Percentiles rank a stretch among this genome's conserved stretches.
Conservation (phyloP, 352 stramenopile genomes). For the Pythium biforme region DNA sequence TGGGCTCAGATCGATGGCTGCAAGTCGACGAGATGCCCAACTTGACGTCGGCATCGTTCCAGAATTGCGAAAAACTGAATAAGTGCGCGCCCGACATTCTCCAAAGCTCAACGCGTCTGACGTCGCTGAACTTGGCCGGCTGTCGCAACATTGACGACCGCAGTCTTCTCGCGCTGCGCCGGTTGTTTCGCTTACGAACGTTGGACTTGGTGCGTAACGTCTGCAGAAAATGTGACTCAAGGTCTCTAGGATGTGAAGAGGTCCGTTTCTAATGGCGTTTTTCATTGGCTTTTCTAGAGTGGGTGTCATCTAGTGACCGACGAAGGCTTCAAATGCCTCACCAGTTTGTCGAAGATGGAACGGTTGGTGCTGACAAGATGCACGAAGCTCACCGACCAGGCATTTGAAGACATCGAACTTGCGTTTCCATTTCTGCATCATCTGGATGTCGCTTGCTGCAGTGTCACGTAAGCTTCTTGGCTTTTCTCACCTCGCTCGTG, state of each 20-base stretch:
- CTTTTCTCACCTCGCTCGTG: neutral
- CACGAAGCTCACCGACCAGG: conserved; percentile 45
- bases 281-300: conserved; percentile 27
- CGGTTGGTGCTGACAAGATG: conserved; percentile 59
- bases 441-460: conserved; percentile 59
- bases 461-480: conserved; percentile 25
- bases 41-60: conserved; percentile 51
- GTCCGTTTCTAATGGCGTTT: too few relatives aligned
- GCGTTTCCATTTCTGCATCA: conserved; percentile 40
- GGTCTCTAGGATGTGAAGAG: too few relatives aligned
- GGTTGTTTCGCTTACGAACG: conserved; percentile 35
- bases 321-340: conserved; percentile 48
- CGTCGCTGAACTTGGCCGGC: conserved; percentile 51
- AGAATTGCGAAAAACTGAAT: conserved; percentile 43
- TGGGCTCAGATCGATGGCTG: conserved; percentile 39
- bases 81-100: conserved; percentile 51
- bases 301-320: conserved; percentile 56
- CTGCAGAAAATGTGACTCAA: neutral
- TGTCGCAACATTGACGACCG: conserved; percentile 63
- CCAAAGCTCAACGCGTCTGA: conserved; percentile 55
- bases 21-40: conserved; percentile 51
- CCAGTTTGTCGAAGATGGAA: conserved; percentile 43
- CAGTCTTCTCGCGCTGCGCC: conserved; percentile 41
- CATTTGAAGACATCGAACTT: conserved; percentile 41
- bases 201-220: conserved; percentile 53